Base-by-base conservation (phyloP, 1,284 basidiomycete genomes). In the Amylostereum areolatum region DNA sequence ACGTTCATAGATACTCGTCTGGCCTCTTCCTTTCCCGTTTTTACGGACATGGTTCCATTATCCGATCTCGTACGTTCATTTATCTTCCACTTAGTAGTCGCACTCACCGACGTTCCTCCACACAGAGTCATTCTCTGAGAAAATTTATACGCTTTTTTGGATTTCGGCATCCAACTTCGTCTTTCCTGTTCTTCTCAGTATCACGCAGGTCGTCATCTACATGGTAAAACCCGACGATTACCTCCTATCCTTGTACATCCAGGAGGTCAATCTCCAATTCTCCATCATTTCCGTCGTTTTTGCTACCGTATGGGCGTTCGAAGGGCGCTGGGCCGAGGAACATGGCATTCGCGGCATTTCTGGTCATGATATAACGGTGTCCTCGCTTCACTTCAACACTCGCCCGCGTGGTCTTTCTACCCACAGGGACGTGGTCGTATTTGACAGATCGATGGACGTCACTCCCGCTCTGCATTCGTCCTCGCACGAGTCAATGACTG, bases 131-230 rank as follows among this genome's bases (percentile, higher is more conserved):
- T 37, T 51, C 25, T 37, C 44, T 9, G 32, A 43, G 24, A 45
- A 39, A 9, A 42, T 62, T 9, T 41, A 45, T 18, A 52, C 56
- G 0, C 52, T 66, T 24, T 61, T 65, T 51, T 67, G 64, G 61
- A 63, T 65, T 40, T 53, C 61, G 2, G 45, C 55, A 2, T 59
- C 61, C 29, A 66, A 64, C 52, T 65, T 64, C 46, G 56, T 65
- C 40, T 56, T 67, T 37, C 64, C 65, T 1, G 59, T 59, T 7
- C 48, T 65, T 28, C 47, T 66, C 39, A 56, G 57, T 49, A 51
- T 65, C 48, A 51, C 50, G 3, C 57, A 61, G 52, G 53, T 65
- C 33, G 42, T 55, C 12, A 45, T 58, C 31, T 43, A 48, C 44
- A 47, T 57, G 29, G 34, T 36, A 3, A 46, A 48, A 35, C 27